A percentile compares a stretch with the other conserved stretches of the same genome.
phyloP scores from a whole-genome alignment of 2,329 filamentous ascomycete genomes.

The Lachnellula suecica region DNA sequence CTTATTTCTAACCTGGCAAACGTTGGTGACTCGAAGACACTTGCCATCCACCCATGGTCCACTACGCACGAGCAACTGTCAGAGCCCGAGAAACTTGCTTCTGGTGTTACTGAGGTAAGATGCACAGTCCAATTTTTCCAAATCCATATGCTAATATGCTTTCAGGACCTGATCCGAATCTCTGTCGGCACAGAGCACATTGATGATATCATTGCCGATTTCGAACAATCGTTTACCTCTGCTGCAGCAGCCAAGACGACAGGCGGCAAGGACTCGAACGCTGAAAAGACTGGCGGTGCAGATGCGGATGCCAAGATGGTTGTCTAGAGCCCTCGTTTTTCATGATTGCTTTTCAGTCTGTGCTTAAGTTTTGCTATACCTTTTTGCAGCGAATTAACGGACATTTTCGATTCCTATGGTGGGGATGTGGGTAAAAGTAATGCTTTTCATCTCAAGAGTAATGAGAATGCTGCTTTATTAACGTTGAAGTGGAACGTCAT shows the following conservation, averaged over 20 bases:
- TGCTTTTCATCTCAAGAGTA: neutral
- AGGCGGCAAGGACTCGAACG: conserved; percentile 26
- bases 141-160: conserved; percentile 4
- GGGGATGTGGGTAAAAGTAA: neutral
- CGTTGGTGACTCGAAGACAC: conserved; percentile 91
- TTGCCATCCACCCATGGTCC: conserved; percentile 93
- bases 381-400: neutral
- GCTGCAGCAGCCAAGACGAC: conserved; percentile 43
- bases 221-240: conserved; percentile 82
- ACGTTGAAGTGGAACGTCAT: too few relatives aligned
- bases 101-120: conserved; percentile 80
- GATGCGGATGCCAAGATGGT: conserved; percentile 27
- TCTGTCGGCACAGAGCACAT: conserved; percentile 96
- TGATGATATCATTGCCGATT: conserved; percentile 94
- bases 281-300: conserved; percentile 15
- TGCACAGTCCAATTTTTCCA: conserved; percentile 14
- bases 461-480: neutral
- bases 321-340: conserved; percentile 15
- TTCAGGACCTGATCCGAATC: conserved; percentile 84
- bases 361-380: neutral
- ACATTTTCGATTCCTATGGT: neutral
- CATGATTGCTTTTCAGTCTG: neutral
- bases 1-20: conserved; percentile 95
- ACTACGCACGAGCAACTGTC: conserved; percentile 92
- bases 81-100: conserved; percentile 75